A percentile compares a stretch with the other conserved stretches of the same genome.
phyloP scores from a whole-genome alignment of 2,329 filamentous ascomycete genomes.

The Fusarium chaquense region DNA sequence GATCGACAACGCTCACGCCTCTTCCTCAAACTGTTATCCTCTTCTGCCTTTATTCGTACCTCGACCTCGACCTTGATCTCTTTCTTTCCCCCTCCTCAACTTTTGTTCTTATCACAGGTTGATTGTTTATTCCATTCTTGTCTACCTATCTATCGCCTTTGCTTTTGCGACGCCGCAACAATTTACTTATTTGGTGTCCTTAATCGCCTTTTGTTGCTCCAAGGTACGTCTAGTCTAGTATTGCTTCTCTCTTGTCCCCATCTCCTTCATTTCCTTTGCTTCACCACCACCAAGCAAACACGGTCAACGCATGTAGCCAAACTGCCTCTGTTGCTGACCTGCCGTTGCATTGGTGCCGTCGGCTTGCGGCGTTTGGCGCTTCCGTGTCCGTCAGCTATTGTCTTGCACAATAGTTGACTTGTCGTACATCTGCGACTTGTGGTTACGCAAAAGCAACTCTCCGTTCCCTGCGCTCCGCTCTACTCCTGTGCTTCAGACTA shows the following conservation, averaged over 20 bases:
- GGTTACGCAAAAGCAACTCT: constrained; percentile 46
- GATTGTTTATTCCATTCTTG: constrained; percentile 16
- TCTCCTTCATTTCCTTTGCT: constrained; percentile 24
- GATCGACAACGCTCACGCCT: constrained; percentile 34
- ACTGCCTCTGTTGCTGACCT: constrained; percentile 22
- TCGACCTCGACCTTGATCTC: constrained; percentile 24
- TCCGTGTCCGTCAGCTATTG: constrained; percentile 34
- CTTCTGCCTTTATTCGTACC: constrained; percentile 10
- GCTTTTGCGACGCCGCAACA: constrained; percentile 38
- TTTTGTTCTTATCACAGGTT: constrained; percentile 20
- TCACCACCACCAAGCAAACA: constrained; percentile 15
- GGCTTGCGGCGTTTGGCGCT: constrained; percentile 40
- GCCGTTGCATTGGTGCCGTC: constrained; percentile 38
- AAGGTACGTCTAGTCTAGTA: constrained; percentile 41
- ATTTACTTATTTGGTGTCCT: constrained; percentile 18
- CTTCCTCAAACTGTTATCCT: constrained; percentile 10
- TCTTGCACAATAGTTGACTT: constrained; percentile 28
- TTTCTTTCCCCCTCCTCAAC: constrained; percentile 1
- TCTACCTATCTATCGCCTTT: constrained; percentile 20
- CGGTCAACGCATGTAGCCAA: constrained; percentile 13
- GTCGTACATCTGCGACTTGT: constrained; percentile 40
- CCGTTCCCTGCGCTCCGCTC: constrained; percentile 37
- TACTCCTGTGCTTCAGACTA: constrained; percentile 35
- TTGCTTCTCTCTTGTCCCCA: constrained; percentile 32
- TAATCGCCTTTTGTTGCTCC: constrained; percentile 25